Evolutionary conservation across 2,329 filamentous ascomycete genomes (phyloP), one percentile per base, ranked within the genome.

Genomic region (Leptosphaerulina australis): DNA sequence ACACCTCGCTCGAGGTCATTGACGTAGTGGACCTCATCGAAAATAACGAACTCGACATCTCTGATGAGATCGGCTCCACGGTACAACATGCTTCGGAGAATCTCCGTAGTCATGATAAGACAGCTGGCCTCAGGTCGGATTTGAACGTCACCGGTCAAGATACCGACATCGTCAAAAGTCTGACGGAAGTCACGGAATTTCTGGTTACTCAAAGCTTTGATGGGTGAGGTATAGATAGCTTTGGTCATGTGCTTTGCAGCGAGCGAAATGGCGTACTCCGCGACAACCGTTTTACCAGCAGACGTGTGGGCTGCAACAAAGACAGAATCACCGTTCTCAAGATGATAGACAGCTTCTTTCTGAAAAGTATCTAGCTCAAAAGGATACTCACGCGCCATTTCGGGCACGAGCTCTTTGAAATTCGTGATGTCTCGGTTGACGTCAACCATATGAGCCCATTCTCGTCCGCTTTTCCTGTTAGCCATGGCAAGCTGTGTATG

Each of bases 221-320:
- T 99, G 0, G 94, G 94, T 0, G 94, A 97, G 0, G 94, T 99
- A 72, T 99, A 99, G 58, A 99, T 99, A 17, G 94, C 93, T 72
- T 99, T 99, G 7, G 94, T 99, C 93, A 97, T 97, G 71, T 99
- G 94, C 69, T 93, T 95, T n/a, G 91, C 88, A 22, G 94, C 94
- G 50, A 99, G 79, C 5, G 94, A 91, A 71, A 99, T 97, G 38
- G 93, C 94, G 73, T 99, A 99, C 71, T 99, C 94, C 21, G 94
- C 94, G 11, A 99, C 94, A 0, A 97, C 94, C 1, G 94, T 99
- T 78, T 99, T 99, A 48, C 94, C 94, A 17, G 94, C 94, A 25
- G 94, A 99, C 0, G 94, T 99, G 70, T 99, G 94, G 0, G 94
- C 94, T 8, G 94, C 94, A 40, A 99, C 94, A 65, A 99, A 99